phyloP scores from a whole-genome alignment of 495 filamentous ascomycete genomes.

The Penicilliopsis zonata region DNA sequence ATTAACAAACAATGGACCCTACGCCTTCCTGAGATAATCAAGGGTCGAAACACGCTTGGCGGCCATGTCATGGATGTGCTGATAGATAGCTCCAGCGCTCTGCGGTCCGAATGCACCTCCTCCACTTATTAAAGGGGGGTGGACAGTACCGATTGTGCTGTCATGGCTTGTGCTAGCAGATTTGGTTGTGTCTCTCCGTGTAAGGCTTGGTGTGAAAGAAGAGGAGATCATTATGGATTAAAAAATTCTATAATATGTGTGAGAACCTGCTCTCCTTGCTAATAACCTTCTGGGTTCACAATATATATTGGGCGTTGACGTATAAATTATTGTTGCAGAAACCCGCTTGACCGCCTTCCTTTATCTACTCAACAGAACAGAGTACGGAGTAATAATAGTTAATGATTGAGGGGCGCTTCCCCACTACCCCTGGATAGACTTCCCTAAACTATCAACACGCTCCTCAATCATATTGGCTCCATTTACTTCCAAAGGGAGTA shows the following conservation, averaged over 20 bases:
- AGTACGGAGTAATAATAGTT: too few relatives aligned
- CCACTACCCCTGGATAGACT: too few relatives aligned
- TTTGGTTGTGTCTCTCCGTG: conserved; percentile 28
- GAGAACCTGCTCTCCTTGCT: too few relatives aligned
- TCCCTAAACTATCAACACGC: too few relatives aligned
- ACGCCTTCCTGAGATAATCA: conserved; percentile 88
- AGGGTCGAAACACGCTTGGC: conserved; percentile 94
- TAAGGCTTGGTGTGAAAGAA: conserved; percentile 20
- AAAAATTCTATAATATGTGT: not conserved
- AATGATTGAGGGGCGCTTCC: too few relatives aligned
- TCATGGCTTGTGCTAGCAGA: conserved; percentile 22
- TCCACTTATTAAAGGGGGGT: conserved; percentile 18
- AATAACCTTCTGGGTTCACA: too few relatives aligned
- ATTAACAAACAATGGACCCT: conserved; percentile 23
- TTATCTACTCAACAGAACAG: too few relatives aligned
- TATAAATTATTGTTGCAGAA: too few relatives aligned
- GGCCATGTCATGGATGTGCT: conserved; percentile 80
- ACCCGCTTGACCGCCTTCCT: too few relatives aligned
- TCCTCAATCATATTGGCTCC: too few relatives aligned
- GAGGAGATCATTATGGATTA: conserved; percentile 22
- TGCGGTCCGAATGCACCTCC: conserved; percentile 36
- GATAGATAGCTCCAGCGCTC: conserved; percentile 57
- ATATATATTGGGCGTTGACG: too few relatives aligned
- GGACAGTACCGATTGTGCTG: conserved; percentile 10
- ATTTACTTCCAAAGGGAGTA: too few relatives aligned